Conservation (phyloP, 352 stramenopile species). For the Phytophthora agathidicida region DNA sequence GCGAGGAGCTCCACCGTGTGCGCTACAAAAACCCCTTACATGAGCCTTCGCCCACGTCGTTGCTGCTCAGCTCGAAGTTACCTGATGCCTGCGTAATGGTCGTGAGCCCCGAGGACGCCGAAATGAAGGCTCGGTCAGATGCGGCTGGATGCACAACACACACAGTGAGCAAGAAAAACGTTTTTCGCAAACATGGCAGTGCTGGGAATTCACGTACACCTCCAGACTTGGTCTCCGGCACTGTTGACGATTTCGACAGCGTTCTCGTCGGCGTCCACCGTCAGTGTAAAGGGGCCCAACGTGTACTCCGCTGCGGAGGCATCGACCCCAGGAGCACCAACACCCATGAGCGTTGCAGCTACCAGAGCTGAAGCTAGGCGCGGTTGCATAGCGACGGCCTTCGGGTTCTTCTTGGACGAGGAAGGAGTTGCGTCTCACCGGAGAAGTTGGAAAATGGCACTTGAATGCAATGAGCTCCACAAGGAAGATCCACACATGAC, state of each 20-base stretch:
- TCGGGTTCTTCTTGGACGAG: conserved; percentile 1
- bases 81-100: conserved; percentile 31
- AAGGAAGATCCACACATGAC: too few relatives aligned
- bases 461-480: neutral
- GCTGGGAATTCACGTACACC: conserved; percentile 16
- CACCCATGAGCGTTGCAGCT: conserved; percentile 1
- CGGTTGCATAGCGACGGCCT: conserved; percentile 10
- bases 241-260: conserved; percentile 29
- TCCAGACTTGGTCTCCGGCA: conserved; percentile 30
- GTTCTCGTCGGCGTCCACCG: conserved; percentile 6
- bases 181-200: neutral
- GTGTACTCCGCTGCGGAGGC: conserved; percentile 7
- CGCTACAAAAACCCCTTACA: too few relatives aligned
- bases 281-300: conserved; percentile 21
- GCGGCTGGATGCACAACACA: conserved; percentile 9
- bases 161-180: conserved; percentile 1
- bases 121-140: conserved; percentile 29
- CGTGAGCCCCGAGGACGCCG: conserved; percentile 27
- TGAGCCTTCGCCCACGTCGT: conserved; percentile 15
- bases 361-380: conserved; percentile 3
- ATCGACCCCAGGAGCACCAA: neutral
- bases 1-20: too few relatives aligned
- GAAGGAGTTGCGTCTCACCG: conserved; percentile 5
- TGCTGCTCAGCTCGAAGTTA: conserved; percentile 29
- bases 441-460: conserved; percentile 19